Conservation (phyloP, 306 rosid species). For the Begonia fuchsioides region DNA sequence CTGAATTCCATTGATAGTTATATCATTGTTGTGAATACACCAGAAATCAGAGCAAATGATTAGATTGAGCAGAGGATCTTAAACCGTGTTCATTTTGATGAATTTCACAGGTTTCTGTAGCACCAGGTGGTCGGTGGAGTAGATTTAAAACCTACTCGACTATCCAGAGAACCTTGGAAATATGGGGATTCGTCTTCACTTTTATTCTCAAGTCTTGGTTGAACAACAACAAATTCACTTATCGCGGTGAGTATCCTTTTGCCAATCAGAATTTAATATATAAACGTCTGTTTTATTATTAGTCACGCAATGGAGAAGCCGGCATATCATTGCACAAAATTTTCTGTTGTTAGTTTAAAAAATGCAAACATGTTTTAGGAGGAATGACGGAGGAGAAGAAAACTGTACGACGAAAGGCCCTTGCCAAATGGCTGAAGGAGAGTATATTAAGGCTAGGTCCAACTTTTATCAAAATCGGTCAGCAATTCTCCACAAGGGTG, state of each 20-base stretch:
- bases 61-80: no score
- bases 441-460: conserved; percentile 94
- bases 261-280: conserved; percentile 1
- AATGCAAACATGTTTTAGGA: conserved; percentile 24
- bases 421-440: conserved; percentile 97
- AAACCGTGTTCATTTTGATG: not conserved
- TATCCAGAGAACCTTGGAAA: conserved; percentile 89
- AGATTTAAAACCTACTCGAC: conserved; percentile 94
- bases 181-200: conserved; percentile 92
- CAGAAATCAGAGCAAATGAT: no score
- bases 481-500: conserved; percentile 97
- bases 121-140: conserved; percentile 97
- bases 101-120: conserved; percentile 62
- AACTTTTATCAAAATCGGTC: conserved; percentile 95
- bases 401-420: conserved; percentile 52
- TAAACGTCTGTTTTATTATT: no score
- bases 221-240: conserved; percentile 59
- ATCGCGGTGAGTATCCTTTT: conserved; percentile 37
- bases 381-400: conserved; percentile 87
- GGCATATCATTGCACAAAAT: not conserved
- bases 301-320: no score
- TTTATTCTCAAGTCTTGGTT: conserved; percentile 78
- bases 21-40: no score
- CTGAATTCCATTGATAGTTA: no score
- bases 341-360: not conserved